Percentiles rank a stretch among this genome's conserved stretches.
phyloP scores from a whole-genome alignment of 2,329 filamentous ascomycete species.

The Pseudocercospora musae region DNA sequence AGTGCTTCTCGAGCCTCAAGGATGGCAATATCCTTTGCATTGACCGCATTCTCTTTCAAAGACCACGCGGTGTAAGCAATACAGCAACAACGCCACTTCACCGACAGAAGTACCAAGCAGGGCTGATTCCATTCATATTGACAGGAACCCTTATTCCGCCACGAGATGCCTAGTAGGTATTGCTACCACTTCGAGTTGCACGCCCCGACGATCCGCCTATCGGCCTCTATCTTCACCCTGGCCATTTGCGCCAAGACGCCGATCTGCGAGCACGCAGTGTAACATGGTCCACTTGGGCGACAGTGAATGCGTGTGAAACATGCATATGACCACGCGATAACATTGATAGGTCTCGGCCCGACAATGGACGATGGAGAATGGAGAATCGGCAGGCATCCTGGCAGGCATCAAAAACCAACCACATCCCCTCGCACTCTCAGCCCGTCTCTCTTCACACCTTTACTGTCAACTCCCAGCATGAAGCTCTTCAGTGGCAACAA shows the following conservation, averaged over 20 bases:
- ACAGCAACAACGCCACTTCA: background rate
- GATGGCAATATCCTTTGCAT: slow-evolving; percentile 38
- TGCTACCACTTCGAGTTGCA: slow-evolving; percentile 7
- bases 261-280: slow-evolving; percentile 1
- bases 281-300: slow-evolving; percentile 5
- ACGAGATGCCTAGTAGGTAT: background rate
- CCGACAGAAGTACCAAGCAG: background rate
- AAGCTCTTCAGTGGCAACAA: slow-evolving; percentile 13
- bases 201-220: slow-evolving; percentile 9
- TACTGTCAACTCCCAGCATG: slow-evolving; percentile 4
- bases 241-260: background rate
- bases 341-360: slow-evolving; percentile 1
- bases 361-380: background rate
- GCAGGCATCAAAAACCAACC: background rate
- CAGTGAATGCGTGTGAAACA: slow-evolving; percentile 4
- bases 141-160: slow-evolving; percentile 2
- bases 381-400: background rate
- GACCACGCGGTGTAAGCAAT: slow-evolving; percentile 40
- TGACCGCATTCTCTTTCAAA: slow-evolving; percentile 36
- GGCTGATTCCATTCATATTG: background rate
- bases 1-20: slow-evolving; percentile 46
- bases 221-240: slow-evolving; percentile 2
- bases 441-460: background rate
- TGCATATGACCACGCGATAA: slow-evolving; percentile 6
- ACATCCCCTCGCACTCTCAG: background rate